These are phyloP conservation scores for Nicotiana otophora DNA, from an alignment of 257 asterid species.

Conservation along the genomic window DNA sequence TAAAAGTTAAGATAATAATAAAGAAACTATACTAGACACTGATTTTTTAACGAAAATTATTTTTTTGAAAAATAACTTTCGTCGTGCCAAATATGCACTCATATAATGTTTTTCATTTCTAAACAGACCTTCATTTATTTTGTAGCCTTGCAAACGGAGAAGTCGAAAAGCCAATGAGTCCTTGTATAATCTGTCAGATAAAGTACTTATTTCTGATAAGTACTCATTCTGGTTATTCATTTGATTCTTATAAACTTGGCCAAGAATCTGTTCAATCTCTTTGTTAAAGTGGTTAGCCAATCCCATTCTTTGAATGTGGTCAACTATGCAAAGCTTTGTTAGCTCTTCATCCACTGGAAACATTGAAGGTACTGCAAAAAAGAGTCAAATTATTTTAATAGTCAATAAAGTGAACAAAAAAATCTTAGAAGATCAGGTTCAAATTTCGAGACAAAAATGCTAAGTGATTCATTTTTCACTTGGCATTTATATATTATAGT, in stretches of 20 bases:
- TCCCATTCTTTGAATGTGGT: constrained; percentile 55
- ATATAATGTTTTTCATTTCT: background rate
- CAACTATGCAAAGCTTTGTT: constrained; percentile 36
- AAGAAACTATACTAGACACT: too few species aligned
- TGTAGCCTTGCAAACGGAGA: constrained; percentile 43
- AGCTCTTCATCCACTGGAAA: constrained; percentile 46
- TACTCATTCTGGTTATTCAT: background rate
- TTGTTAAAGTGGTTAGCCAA: constrained; percentile 31
- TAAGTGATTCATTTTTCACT: background rate
- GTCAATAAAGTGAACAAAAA: background rate
- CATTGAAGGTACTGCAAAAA: constrained; percentile 32
- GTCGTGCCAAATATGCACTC: background rate
- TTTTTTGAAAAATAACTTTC: too few species aligned
- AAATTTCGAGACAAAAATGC: background rate
- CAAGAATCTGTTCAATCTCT: constrained; percentile 35
- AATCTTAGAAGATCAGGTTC: background rate
- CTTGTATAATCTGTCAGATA: constrained; percentile 35
- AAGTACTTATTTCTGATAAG: background rate
- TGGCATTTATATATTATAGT: too few species aligned
- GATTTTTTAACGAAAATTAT: too few species aligned
- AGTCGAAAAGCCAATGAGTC: constrained; percentile 65
- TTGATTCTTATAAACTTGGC: constrained; percentile 33
- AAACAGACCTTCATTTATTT: constrained; percentile 34
- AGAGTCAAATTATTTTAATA: background rate
- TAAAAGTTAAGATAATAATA: too few species aligned